Evolutionary conservation across 2,329 filamentous ascomycete species (phyloP).

Genomic region (Sclerotinia nivalis): DNA sequence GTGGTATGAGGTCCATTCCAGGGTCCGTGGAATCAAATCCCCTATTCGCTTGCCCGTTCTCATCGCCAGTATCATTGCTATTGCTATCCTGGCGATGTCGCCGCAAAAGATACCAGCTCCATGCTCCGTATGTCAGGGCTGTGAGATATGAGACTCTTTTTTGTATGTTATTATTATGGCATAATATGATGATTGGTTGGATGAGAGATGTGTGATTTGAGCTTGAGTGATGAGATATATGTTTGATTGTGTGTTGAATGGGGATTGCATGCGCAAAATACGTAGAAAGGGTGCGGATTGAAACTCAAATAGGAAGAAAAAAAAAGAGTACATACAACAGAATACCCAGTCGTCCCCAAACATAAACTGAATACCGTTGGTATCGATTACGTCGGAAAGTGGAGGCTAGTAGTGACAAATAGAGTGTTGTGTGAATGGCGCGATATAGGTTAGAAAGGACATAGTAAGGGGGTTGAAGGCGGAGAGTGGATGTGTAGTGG

Average conservation of each 20-base stretch:
- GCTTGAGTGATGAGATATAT: neutral
- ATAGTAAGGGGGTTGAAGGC: neutral
- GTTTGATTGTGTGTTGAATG: no score
- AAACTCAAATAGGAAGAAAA: no score
- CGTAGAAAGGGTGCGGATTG: no score
- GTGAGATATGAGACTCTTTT: neutral
- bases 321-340: neutral
- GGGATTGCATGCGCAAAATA: no score
- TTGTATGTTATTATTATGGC: neutral
- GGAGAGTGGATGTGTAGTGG: neutral
- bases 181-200: neutral
- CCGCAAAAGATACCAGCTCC: slow-evolving; percentile 4
- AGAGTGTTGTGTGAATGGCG: neutral
- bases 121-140: neutral
- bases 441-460: neutral
- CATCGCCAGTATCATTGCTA: neutral
- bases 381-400: neutral
- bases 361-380: neutral
- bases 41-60: no score
- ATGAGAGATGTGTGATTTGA: neutral
- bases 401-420: neutral
- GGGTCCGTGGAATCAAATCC: neutral
- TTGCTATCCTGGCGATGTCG: neutral
- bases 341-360: neutral
- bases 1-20: neutral